Evolutionary conservation across 352 stramenopile genomes (phyloP).

Genomic region (Phytophthora macrochlamydospora): DNA sequence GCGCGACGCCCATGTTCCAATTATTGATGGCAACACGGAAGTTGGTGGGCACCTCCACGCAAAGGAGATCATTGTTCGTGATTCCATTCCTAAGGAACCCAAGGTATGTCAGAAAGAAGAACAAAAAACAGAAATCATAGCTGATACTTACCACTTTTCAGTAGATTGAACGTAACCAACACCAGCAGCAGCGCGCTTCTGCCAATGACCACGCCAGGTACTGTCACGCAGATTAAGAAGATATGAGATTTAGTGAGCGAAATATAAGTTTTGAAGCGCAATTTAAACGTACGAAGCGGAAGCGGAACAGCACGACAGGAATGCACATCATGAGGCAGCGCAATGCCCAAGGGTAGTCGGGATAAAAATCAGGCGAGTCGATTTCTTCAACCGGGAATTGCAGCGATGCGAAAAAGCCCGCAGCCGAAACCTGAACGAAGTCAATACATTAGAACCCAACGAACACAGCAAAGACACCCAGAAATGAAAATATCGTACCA

Average conservation of each 20-base stretch:
- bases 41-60: conserved; percentile 86
- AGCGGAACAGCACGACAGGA: conserved; percentile 80
- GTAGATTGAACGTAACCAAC: conserved; percentile 81
- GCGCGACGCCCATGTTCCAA: conserved; percentile 88
- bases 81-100: conserved; percentile 70
- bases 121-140: conserved; percentile 1
- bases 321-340: conserved; percentile 80
- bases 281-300: conserved; percentile 68
- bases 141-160: conserved; percentile 63
- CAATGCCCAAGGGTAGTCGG: conserved; percentile 56
- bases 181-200: conserved; percentile 72
- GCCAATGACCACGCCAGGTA: conserved; percentile 90
- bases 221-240: conserved; percentile 26
- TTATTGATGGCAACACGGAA: conserved; percentile 89
- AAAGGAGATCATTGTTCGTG: conserved; percentile 87
- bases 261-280: background rate
- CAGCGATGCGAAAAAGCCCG: conserved; percentile 74
- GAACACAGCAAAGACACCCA: background rate
- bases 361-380: conserved; percentile 76
- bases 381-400: conserved; percentile 83
- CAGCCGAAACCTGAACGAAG: conserved; percentile 55
- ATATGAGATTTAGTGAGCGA: conserved; percentile 5
- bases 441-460: background rate
- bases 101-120: background rate
- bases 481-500: conserved; percentile 41